phyloP scores from a whole-genome alignment of 345 rosid genomes.

The Hirschfeldia incana region DNA sequence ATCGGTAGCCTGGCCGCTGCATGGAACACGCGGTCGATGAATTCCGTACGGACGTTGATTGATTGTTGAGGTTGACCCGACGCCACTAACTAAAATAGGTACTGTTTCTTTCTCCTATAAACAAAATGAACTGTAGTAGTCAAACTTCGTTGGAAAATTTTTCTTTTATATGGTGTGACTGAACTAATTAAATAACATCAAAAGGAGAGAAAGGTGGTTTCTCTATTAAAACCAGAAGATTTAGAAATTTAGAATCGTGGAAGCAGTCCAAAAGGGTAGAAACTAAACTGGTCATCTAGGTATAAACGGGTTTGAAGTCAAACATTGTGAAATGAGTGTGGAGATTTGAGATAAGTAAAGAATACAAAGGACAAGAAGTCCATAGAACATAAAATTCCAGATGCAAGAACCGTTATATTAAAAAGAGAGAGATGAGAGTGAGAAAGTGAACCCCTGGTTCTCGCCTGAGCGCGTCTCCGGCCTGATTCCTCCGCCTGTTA shows the following conservation, averaged over 20 bases:
- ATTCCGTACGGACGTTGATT: neutral
- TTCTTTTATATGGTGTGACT: neutral
- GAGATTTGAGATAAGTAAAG: neutral
- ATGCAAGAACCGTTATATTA: constrained; percentile 15
- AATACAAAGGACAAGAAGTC: constrained; percentile 15
- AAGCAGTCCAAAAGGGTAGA: neutral
- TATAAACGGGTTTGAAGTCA: too few species aligned
- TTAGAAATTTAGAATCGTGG: neutral
- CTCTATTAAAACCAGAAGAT: neutral
- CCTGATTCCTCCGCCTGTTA: too few species aligned
- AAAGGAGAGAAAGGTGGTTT: neutral
- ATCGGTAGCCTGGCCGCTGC: neutral
- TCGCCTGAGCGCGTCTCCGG: too few species aligned
- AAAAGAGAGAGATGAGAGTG: neutral
- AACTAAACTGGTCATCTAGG: neutral
- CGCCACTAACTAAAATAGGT: neutral
- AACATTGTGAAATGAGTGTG: neutral
- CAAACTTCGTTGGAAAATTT: neutral
- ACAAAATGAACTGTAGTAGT: neutral
- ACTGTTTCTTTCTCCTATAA: neutral
- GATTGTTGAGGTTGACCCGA: neutral
- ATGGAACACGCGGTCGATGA: neutral
- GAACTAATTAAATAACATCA: neutral
- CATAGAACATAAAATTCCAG: constrained; percentile 19
- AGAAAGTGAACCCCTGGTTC: neutral